Base-by-base conservation (phyloP, 2,329 filamentous ascomycete species). In the Tolypocladium ovalisporum region DNA sequence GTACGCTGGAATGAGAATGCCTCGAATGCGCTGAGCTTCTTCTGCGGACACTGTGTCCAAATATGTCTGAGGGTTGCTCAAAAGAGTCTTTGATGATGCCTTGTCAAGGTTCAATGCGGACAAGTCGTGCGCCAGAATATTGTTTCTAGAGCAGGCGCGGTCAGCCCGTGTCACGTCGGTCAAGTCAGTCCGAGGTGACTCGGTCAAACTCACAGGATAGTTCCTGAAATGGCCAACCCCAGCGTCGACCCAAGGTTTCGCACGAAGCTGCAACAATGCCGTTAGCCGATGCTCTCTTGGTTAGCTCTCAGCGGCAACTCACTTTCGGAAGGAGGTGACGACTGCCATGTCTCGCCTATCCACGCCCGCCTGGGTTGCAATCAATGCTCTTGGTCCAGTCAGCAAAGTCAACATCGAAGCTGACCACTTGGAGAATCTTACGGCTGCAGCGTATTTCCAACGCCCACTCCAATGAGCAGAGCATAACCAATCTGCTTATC, bases 291-390 rank as follows among this genome's bases (percentile, higher is more conserved):
- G 52, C 13, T 57, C 54, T 7, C 24, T 34, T 13, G 15, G 2
- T 40, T 24, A 9, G 12, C 8, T 8, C 27, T 10, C 10, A 12
- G 9, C 32, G 24, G 15, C 8, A 6, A 63, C 71, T 62, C 61
- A 75, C 73, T 75, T 75, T 56, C 73, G 64, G 52, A 75, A 75
- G 5, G 72, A 75, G n/a, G 72, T 76, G 4, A 75, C 72, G 40
- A 75, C 67, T 2, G 73, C 73, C 73, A 75, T 76, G 37, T 75
- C 72, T 2, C 68, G 64, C 47, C 73, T 64, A 75, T 82, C 77
- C 64, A 85, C 70, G 68, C 83, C 64, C 70, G 80, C 68, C 72
- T 85, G 74, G 71, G 84, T 70, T 69, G 82, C 68, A 75, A 86
- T 73, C 40, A 75, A 61, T n/a, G 73, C 68, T 19, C 73, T 74